Percentiles rank a stretch among this genome's conserved stretches.
Conservation (phyloP, 83 land plant species). For the Diphasiastrum complanatum region DNA sequence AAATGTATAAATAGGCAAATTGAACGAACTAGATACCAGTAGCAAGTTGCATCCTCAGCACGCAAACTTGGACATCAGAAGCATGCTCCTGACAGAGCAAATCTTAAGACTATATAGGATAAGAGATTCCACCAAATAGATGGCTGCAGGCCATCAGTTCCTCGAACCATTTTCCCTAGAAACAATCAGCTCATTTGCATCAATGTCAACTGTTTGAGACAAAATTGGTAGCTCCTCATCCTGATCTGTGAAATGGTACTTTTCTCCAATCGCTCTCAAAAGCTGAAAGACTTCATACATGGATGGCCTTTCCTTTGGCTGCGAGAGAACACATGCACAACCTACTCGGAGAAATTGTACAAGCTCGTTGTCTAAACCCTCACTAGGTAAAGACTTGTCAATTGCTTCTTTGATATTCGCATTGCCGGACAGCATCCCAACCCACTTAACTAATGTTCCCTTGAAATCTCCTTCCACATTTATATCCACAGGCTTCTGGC, state of each 20-base stretch:
- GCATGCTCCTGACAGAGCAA: too few species aligned
- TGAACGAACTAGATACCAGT: too few species aligned
- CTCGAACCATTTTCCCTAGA: too few species aligned
- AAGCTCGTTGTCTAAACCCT: conserved; percentile 63
- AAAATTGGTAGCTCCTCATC: conserved; percentile 35
- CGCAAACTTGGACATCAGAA: too few species aligned
- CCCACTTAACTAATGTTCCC: conserved; percentile 79
- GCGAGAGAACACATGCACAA: conserved; percentile 49
- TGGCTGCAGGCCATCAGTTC: too few species aligned
- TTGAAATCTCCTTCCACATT: conserved; percentile 49
- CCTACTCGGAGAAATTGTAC: conserved; percentile 53
- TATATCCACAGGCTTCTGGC: conserved; percentile 58
- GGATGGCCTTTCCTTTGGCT: conserved; percentile 68
- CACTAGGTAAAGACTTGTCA: conserved; percentile 44
- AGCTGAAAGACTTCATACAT: conserved; percentile 72
- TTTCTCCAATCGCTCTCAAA: conserved; percentile 43
- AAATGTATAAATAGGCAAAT: too few species aligned
- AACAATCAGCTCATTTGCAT: too few species aligned
- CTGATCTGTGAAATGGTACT: conserved; percentile 47
- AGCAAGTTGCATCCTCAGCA: too few species aligned
- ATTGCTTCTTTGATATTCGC: conserved; percentile 48
- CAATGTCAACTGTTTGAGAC: too few species aligned
- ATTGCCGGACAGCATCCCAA: conserved; percentile 36
- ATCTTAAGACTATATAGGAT: too few species aligned
- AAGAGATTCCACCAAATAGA: too few species aligned